Evolutionary conservation across 2,329 filamentous ascomycete species (phyloP).

Genomic region (Fusarium anguioides): DNA sequence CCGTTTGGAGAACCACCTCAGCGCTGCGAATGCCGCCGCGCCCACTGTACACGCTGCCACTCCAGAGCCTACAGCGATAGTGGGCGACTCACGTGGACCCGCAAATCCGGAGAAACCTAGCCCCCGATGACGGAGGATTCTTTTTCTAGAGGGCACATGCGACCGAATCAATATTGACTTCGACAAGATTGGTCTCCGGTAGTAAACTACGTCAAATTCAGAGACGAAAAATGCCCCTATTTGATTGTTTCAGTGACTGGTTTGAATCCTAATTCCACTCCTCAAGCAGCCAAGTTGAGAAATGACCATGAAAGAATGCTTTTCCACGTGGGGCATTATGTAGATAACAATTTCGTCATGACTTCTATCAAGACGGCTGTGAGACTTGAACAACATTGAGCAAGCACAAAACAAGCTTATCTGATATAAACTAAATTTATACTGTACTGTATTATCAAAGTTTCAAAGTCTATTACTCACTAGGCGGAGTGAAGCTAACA

Average conservation of each 20-base stretch:
- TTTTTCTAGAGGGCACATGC: conserved; percentile 39
- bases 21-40: conserved; percentile 36
- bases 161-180: conserved; percentile 3
- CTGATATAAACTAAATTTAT: not conserved
- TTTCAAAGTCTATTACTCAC: conserved; percentile 1
- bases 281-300: not conserved
- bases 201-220: not conserved
- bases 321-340: conserved; percentile 16
- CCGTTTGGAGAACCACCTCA: conserved; percentile 46
- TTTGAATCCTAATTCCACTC: not conserved
- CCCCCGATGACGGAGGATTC: conserved; percentile 38
- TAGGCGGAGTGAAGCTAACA: conserved; percentile 4
- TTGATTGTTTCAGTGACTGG: not conserved
- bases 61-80: conserved; percentile 17
- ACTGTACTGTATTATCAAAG: conserved; percentile 9
- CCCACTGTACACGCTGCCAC: conserved; percentile 11
- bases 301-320: not conserved
- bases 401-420: not conserved
- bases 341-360: conserved; percentile 41
- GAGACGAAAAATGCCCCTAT: not conserved
- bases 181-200: not conserved
- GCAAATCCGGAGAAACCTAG: conserved; percentile 39
- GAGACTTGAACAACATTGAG: not conserved
- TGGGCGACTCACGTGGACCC: conserved; percentile 31
- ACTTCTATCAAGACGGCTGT: conserved; percentile 2